phyloP scores from a whole-genome alignment of 768 basidiomycete genomes.

The Naematelia encephala region DNA sequence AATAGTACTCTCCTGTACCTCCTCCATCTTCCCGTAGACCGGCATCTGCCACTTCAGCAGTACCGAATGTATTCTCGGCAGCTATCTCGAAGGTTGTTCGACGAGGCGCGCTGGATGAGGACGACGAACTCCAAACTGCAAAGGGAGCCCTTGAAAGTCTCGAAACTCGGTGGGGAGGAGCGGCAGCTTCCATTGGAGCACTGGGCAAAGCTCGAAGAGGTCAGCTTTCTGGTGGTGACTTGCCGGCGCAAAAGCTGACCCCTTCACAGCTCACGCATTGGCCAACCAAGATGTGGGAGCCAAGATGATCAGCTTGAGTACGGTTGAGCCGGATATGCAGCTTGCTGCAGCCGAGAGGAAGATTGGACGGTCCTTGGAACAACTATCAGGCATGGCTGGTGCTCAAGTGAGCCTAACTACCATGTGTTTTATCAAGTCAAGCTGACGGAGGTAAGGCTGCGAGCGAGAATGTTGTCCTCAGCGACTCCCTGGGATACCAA shows the following conservation, averaged over 20 bases:
- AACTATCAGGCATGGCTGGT: slow-evolving; percentile 79
- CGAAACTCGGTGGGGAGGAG: slow-evolving; percentile 87
- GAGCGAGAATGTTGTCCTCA: slow-evolving; percentile 89
- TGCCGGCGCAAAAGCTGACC: slow-evolving; percentile 2
- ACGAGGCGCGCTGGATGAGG: slow-evolving; percentile 82
- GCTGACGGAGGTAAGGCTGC: slow-evolving; percentile 57
- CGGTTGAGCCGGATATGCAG: slow-evolving; percentile 80
- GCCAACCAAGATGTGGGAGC: slow-evolving; percentile 89
- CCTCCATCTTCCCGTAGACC: slow-evolving; percentile 26
- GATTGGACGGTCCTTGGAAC: slow-evolving; percentile 77
- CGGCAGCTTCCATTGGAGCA: slow-evolving; percentile 85
- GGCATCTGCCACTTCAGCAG: slow-evolving; percentile 32
- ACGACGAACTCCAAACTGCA: slow-evolving; percentile 84
- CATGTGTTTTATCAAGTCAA: not conserved
- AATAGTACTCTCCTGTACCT: slow-evolving; percentile 49
- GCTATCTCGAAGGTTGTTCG: slow-evolving; percentile 47
- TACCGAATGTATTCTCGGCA: slow-evolving; percentile 32
- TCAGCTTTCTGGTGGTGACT: no score
- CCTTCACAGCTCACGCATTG: slow-evolving; percentile 72
- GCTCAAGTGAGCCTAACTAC: slow-evolving; percentile 61
- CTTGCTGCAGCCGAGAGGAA: slow-evolving; percentile 79
- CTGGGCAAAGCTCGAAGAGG: slow-evolving; percentile 75
- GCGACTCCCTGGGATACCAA: slow-evolving; percentile 95
- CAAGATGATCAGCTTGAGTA: slow-evolving; percentile 81
- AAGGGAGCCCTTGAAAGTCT: slow-evolving; percentile 87